Conservation (phyloP, 176 grass and related monocot genomes). For the Phragmites australis region DNA sequence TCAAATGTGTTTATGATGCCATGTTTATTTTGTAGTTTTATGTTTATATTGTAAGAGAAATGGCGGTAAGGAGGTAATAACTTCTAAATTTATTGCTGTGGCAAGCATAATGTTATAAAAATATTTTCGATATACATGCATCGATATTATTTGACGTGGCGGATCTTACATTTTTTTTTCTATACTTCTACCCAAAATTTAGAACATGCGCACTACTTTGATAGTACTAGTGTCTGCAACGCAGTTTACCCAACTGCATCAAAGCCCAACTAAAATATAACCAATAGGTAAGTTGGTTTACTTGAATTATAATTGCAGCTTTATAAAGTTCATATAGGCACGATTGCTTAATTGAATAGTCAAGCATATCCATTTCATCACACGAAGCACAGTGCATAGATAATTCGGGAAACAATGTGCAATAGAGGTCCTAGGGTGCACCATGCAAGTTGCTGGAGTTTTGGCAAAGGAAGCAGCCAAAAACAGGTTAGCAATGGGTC, state of each 20-base stretch:
- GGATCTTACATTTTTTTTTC: background rate
- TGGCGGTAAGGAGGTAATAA: too few relatives aligned
- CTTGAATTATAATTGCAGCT: background rate
- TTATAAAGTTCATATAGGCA: background rate
- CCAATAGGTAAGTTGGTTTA: background rate
- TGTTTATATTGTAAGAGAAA: too few relatives aligned
- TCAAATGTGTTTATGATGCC: background rate
- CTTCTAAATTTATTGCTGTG: too few relatives aligned
- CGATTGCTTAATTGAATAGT: background rate
- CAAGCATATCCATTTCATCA: slow-evolving; percentile 28
- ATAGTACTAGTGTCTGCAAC: too few relatives aligned
- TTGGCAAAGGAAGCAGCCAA: slow-evolving; percentile 15
- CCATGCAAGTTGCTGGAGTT: slow-evolving; percentile 12
- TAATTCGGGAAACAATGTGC: slow-evolving; percentile 18
- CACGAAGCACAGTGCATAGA: slow-evolving; percentile 6
- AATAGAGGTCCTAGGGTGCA: background rate
- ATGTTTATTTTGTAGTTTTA: too few relatives aligned
- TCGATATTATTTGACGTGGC: too few relatives aligned
- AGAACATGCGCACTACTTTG: background rate
- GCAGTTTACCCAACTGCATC: background rate
- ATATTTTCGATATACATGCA: too few relatives aligned
- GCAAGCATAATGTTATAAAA: too few relatives aligned
- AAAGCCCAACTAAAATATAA: background rate
- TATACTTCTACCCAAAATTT: background rate
- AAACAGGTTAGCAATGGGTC: background rate